phyloP scores from a whole-genome alignment of 2,329 filamentous ascomycete genomes.

The Pseudocercospora crystallina region DNA sequence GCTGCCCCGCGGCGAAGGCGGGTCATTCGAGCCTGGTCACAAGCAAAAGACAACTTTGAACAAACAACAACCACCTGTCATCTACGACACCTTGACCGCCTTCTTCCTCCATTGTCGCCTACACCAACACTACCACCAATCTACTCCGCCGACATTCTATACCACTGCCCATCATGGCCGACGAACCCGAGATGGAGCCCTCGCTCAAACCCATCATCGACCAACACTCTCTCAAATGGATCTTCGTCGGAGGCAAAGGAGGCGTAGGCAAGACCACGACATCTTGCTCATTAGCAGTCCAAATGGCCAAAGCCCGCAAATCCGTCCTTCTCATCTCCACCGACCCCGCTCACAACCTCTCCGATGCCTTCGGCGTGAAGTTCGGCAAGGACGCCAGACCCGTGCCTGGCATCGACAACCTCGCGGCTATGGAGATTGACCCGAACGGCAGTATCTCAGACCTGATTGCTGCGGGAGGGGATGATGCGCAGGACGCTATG shows the following conservation, averaged over 20 bases:
- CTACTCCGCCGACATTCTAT: neutral
- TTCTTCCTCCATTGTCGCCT: too few relatives aligned
- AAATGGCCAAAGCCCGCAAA: constrained; percentile 91
- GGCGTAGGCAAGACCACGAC: constrained; percentile 99
- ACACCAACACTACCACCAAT: constrained; percentile 1
- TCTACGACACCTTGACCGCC: neutral
- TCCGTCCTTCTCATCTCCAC: constrained; percentile 97
- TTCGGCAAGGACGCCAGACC: constrained; percentile 97
- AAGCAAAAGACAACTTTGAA: too few relatives aligned
- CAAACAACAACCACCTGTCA: neutral
- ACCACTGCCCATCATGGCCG: constrained; percentile 43
- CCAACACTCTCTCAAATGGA: constrained; percentile 94
- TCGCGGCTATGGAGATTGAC: constrained; percentile 99
- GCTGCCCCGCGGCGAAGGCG: too few relatives aligned
- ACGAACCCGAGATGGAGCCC: constrained; percentile 78
- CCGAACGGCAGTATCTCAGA: constrained; percentile 98
- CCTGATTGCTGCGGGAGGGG: constrained; percentile 75
- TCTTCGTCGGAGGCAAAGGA: constrained; percentile 97
- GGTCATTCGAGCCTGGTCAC: too few relatives aligned
- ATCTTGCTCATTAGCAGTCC: constrained; percentile 95
- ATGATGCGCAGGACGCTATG: constrained; percentile 68
- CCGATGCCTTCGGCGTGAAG: constrained; percentile 97
- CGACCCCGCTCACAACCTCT: constrained; percentile 96
- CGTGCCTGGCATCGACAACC: constrained; percentile 85
- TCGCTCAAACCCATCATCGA: constrained; percentile 92